These are phyloP conservation scores for Aspergillus sp. DNA, from an alignment of 2,329 filamentous ascomycete species.

Conservation along the genomic window DNA sequence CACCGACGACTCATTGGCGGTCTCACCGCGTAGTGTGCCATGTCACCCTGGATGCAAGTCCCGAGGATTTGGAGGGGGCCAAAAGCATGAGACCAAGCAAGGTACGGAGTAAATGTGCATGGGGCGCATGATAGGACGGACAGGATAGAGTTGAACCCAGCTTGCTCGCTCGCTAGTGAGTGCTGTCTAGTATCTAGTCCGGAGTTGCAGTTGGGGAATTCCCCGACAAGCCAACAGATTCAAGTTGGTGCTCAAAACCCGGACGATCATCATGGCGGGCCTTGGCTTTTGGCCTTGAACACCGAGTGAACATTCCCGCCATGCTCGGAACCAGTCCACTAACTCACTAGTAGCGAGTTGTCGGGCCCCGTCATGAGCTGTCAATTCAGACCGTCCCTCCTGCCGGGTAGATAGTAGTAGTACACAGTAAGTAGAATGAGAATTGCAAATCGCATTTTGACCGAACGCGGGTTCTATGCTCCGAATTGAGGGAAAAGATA, in stretches of 20 bases:
- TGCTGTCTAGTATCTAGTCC: too few relatives aligned
- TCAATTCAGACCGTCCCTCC: neutral
- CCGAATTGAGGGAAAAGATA: constrained; percentile 1
- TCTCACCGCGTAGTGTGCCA: neutral
- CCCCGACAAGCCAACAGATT: neutral
- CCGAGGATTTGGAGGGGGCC: neutral
- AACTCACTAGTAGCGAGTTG: neutral
- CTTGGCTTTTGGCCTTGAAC: neutral
- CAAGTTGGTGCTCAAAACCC: neutral
- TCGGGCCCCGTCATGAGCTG: neutral
- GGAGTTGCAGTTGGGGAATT: neutral
- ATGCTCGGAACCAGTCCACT: neutral
- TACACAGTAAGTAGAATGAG: neutral
- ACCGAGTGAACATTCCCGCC: neutral
- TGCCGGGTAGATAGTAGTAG: neutral
- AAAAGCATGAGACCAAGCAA: neutral
- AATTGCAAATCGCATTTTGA: neutral
- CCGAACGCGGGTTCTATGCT: neutral
- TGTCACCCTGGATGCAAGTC: neutral
- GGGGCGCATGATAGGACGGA: neutral
- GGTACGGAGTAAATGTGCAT: neutral
- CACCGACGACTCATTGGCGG: neutral
- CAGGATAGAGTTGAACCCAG: neutral
- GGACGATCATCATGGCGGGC: neutral
- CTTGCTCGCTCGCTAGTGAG: neutral